These are phyloP conservation scores for Fusarium bulbicola DNA, from an alignment of 2,329 filamentous ascomycete species.

Conservation along the genomic window DNA sequence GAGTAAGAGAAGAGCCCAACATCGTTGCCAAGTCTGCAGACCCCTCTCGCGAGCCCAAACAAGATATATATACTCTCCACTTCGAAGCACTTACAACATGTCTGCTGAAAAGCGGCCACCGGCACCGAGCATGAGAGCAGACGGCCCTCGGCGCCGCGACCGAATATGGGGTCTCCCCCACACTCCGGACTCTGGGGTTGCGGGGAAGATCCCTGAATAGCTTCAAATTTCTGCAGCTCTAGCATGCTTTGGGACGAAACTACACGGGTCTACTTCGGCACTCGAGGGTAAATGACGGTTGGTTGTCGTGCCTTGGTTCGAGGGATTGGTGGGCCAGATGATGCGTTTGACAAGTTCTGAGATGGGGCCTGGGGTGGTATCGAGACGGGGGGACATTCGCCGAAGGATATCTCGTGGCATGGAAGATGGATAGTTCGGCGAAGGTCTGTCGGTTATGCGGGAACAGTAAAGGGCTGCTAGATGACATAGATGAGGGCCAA, in stretches of 20 bases:
- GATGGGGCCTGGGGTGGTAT: neutral
- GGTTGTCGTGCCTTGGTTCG: neutral
- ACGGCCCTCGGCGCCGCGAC: slow-evolving; percentile 21
- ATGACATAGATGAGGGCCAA: neutral
- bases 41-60: neutral
- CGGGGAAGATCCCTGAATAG: slow-evolving; percentile 8
- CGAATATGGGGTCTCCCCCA: slow-evolving; percentile 18
- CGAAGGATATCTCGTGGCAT: neutral
- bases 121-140: neutral
- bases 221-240: neutral
- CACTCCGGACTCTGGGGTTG: slow-evolving; percentile 9
- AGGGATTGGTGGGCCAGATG: neutral
- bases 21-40: neutral
- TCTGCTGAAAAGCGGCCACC: neutral
- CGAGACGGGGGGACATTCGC: neutral
- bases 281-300: neutral
- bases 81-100: neutral
- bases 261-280: neutral
- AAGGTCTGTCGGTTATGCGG: neutral
- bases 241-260: neutral
- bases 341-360: neutral
- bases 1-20: neutral
- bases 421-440: neutral
- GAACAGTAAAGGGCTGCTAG: neutral
- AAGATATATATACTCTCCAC: neutral